A percentile compares a stretch with the other conserved stretches of the same genome.
Conservation (phyloP, 805 yeast genomes). For the Diddensiella caesifluorescens region DNA sequence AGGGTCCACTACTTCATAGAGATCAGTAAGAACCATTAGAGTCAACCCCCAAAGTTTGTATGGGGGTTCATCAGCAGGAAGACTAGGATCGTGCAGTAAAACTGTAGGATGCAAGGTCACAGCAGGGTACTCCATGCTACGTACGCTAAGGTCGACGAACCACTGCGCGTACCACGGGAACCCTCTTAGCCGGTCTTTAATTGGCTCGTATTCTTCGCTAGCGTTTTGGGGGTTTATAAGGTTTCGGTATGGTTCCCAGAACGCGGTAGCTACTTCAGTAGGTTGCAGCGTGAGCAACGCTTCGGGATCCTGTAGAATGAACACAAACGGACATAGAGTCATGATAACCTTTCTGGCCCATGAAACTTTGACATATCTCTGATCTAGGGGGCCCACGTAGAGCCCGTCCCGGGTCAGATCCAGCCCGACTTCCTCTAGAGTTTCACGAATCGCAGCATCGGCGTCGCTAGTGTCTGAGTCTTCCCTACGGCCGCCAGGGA, state of each 20-base stretch:
- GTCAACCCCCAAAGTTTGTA: slow-evolving; percentile 38
- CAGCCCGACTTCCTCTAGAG: slow-evolving; percentile 37
- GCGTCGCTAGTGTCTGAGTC: slow-evolving; percentile 31
- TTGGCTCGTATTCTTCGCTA: slow-evolving; percentile 20
- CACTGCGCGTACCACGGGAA: slow-evolving; percentile 9
- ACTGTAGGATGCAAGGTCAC: slow-evolving; percentile 21
- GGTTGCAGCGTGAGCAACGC: slow-evolving; percentile 27
- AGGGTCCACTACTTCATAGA: slow-evolving; percentile 26
- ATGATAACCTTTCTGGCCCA: slow-evolving; percentile 32
- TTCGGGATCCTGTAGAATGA: slow-evolving; percentile 23
- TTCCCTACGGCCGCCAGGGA: slow-evolving; percentile 39
- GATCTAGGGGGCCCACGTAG: slow-evolving; percentile 33
- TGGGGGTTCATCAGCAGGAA: slow-evolving; percentile 18
- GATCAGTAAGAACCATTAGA: slow-evolving; percentile 30
- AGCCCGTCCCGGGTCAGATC: slow-evolving; percentile 28
- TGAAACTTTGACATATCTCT: slow-evolving; percentile 30
- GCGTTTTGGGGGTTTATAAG: slow-evolving; percentile 21
- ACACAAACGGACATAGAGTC: slow-evolving; percentile 35
- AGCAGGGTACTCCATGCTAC: slow-evolving; percentile 29
- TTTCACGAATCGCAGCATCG: slow-evolving; percentile 35
- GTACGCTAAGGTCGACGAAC: slow-evolving; percentile 11
- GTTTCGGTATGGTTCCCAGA: slow-evolving; percentile 33
- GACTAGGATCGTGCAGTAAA: slow-evolving; percentile 6
- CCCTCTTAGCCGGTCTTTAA: slow-evolving; percentile 24
- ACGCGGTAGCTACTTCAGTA: slow-evolving; percentile 34